phyloP scores from a whole-genome alignment of 305 asterid species.

The Fraxinus paxiana region DNA sequence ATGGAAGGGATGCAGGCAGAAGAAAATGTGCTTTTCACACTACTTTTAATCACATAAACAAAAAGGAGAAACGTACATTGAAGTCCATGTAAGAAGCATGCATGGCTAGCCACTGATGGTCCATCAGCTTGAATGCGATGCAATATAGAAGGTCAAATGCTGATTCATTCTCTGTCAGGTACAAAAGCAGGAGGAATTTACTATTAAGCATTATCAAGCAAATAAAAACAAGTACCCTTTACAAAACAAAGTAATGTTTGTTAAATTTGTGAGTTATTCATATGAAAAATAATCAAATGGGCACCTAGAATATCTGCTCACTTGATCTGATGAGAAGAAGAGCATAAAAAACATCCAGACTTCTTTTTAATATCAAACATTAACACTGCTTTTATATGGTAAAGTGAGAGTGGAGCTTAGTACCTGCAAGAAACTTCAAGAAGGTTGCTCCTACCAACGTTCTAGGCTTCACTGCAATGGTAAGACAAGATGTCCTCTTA shows the following conservation, averaged over 20 bases:
- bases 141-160: slow-evolving; percentile 96
- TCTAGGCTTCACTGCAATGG: slow-evolving; percentile 82
- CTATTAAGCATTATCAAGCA: background rate
- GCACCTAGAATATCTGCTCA: background rate
- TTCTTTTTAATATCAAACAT: background rate
- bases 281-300: background rate
- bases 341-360: background rate
- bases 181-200: slow-evolving; percentile 24
- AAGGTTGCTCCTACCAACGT: slow-evolving; percentile 83
- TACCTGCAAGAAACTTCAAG: slow-evolving; percentile 91
- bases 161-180: slow-evolving; percentile 70
- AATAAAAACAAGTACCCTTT: background rate
- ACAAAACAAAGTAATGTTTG: background rate
- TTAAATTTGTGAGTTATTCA: background rate
- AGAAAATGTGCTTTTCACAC: background rate
- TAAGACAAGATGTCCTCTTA: slow-evolving; percentile 17
- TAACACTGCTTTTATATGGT: background rate
- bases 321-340: background rate
- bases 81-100: slow-evolving; percentile 98
- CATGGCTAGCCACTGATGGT: slow-evolving; percentile 92
- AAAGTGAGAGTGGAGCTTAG: slow-evolving; percentile 17
- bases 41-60: background rate
- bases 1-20: background rate
- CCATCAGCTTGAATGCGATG: slow-evolving; percentile 97
- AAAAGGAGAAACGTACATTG: slow-evolving; percentile 51